Evolutionary conservation across 2,329 filamentous ascomycete species (phyloP), one percentile per base, ranked within the genome.

Genomic region (Chrysosphaeria jannelii): DNA sequence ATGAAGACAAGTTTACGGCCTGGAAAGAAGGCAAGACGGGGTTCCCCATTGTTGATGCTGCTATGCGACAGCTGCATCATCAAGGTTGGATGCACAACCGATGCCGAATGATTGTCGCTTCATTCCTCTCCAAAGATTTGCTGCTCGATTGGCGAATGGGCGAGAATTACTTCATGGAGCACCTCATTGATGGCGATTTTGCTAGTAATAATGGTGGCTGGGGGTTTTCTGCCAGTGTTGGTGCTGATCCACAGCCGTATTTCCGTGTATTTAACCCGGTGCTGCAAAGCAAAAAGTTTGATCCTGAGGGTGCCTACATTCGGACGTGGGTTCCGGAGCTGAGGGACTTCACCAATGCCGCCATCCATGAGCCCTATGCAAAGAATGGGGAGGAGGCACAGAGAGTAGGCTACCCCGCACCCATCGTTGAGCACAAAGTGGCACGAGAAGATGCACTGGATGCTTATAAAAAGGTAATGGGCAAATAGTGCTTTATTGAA

Each of bases 241-340:
- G 37, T 4, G 39, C 37, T 5, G 39, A 42, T 13, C 39, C 38
- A 2, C 37, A 89, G 42, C 76, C 78, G 0, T 90, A 88, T 39
- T 90, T 90, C 31, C 57, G 76, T 5, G 71, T 90, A 24, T 90
- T 90, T 44, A 90, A 88, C 35, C 78, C 78, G 1, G 39, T 76
- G 21, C 45, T 74, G 10, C 78, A 90, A 47, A 75, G 69, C 33
- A 72, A 85, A 50, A 79, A 70, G 42, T 89, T 88, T 34, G 78
- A 90, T 37, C 48, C 56, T 0, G 50, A 68, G 0, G 79, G 76
- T 0, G 59, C 62, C 10, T 90, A 81, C 39, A 88, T 90, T 26
- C 54, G 70, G 18, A 61, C 60, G 28, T 90, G 76, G 76, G 51
- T 90, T 6, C 65, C 65, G 0, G 78, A 90, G 44, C 45, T 90